Evolutionary conservation across 352 stramenopile genomes (phyloP).

Genomic region (Phytophthora cajani): DNA sequence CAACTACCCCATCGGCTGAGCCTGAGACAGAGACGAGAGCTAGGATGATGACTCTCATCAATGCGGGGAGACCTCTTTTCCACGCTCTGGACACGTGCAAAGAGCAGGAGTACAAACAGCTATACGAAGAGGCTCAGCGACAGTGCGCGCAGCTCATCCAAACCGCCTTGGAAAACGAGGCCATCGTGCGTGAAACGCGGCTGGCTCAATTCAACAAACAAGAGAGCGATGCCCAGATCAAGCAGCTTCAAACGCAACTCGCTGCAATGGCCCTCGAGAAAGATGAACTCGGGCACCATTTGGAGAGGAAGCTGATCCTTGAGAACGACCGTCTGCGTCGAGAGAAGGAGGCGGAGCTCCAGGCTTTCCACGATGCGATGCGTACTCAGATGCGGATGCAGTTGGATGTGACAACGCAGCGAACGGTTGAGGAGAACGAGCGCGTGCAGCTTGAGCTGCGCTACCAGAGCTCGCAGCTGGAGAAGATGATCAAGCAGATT

Average conservation of each 20-base stretch:
- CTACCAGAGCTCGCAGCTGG: conserved; percentile 65
- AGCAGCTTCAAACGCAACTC: conserved; percentile 38
- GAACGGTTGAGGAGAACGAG: conserved; percentile 73
- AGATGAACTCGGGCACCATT: conserved; percentile 51
- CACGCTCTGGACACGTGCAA: conserved; percentile 63
- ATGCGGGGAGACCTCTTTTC: conserved; percentile 52
- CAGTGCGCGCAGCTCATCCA: conserved; percentile 44
- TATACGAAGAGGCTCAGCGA: conserved; percentile 50
- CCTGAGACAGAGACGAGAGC: conserved; percentile 26
- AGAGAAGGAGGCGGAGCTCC: conserved; percentile 58
- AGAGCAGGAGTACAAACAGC: conserved; percentile 61
- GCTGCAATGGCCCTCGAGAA: conserved; percentile 38
- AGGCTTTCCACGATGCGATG: conserved; percentile 52
- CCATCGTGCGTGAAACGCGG: conserved; percentile 44
- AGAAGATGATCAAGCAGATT: conserved; percentile 59
- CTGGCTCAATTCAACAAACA: conserved; percentile 48
- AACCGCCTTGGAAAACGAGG: conserved; percentile 38
- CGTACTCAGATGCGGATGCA: conserved; percentile 57
- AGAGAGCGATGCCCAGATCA: conserved; percentile 37
- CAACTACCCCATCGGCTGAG: conserved; percentile 8
- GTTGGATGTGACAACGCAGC: conserved; percentile 66
- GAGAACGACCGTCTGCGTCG: conserved; percentile 61
- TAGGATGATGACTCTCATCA: conserved; percentile 49
- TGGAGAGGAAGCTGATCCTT: conserved; percentile 68
- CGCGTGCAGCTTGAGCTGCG: conserved; percentile 65